Evolutionary conservation across 192 early-diverging fungal genomes (phyloP).

Genomic region (Podila minutissima): DNA sequence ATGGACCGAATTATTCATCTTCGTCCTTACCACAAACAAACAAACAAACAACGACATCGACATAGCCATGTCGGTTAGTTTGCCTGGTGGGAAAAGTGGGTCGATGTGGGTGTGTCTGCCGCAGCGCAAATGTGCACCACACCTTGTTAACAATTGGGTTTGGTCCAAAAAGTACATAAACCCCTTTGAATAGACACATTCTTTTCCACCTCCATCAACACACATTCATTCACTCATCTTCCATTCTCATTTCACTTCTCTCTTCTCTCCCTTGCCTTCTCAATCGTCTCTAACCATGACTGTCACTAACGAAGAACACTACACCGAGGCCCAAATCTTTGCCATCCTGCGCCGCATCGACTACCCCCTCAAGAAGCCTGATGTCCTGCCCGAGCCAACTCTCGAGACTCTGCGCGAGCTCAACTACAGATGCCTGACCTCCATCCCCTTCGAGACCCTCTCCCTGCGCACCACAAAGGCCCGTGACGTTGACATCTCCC

Average conservation of each 20-base stretch:
- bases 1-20: background rate
- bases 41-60: background rate
- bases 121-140: too few relatives aligned
- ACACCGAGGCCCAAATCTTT: constrained; percentile 18
- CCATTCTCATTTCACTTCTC: too few relatives aligned
- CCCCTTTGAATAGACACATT: too few relatives aligned
- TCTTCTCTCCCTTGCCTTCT: too few relatives aligned
- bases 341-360: constrained; percentile 14
- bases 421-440: constrained; percentile 14
- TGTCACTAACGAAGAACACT: constrained; percentile 7
- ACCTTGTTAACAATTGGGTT: too few relatives aligned
- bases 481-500: constrained; percentile 18
- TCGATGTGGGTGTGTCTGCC: too few relatives aligned
- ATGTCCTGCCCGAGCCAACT: constrained; percentile 17
- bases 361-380: constrained; percentile 12
- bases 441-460: constrained; percentile 34
- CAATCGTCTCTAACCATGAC: background rate
- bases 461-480: constrained; percentile 10
- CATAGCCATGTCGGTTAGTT: background rate
- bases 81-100: background rate
- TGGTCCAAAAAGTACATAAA: too few relatives aligned
- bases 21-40: background rate
- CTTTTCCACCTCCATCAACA: too few relatives aligned
- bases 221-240: too few relatives aligned
- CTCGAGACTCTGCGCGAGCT: constrained; percentile 21